Conservation (phyloP, 2,329 filamentous ascomycete species). For the Corniculantispora saksenae region DNA sequence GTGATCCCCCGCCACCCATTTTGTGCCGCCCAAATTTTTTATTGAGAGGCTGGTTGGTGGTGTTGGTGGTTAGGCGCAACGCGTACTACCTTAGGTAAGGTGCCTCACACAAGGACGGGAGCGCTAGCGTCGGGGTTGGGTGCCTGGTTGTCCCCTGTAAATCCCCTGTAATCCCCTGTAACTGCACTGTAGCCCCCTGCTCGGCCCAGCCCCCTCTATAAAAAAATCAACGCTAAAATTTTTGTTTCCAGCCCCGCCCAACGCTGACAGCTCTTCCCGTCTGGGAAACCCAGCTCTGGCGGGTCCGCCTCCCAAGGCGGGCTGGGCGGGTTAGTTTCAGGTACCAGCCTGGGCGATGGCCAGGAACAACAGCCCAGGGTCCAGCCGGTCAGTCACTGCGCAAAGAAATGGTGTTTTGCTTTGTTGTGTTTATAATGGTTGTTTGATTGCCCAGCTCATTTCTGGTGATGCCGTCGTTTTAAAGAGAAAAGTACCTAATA, state of each 20-base stretch:
- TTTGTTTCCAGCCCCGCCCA: background rate
- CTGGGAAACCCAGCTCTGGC: background rate
- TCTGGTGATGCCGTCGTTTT: background rate
- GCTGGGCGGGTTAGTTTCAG: background rate
- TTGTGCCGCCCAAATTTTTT: constrained; percentile 1
- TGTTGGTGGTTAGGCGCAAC: too few relatives aligned
- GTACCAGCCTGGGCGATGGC: background rate
- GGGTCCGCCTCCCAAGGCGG: background rate
- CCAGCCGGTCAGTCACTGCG: background rate
- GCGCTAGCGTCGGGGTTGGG: too few relatives aligned
- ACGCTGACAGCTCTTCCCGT: background rate
- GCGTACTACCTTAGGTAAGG: too few relatives aligned
- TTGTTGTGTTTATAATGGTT: background rate
- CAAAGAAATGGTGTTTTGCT: background rate
- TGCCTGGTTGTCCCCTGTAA: background rate
- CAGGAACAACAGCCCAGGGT: background rate
- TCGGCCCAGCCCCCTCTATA: background rate
- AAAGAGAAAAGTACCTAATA: too few relatives aligned
- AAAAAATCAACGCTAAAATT: background rate
- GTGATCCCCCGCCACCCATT: constrained; percentile 19
- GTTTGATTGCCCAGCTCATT: too few relatives aligned
- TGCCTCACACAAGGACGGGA: too few relatives aligned
- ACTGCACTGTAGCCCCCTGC: background rate
- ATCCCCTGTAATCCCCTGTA: background rate
- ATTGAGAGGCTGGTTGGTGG: background rate